Evolutionary conservation across 2,329 filamentous ascomycete genomes (phyloP).

Genomic region (Colletotrichum liriopes): DNA sequence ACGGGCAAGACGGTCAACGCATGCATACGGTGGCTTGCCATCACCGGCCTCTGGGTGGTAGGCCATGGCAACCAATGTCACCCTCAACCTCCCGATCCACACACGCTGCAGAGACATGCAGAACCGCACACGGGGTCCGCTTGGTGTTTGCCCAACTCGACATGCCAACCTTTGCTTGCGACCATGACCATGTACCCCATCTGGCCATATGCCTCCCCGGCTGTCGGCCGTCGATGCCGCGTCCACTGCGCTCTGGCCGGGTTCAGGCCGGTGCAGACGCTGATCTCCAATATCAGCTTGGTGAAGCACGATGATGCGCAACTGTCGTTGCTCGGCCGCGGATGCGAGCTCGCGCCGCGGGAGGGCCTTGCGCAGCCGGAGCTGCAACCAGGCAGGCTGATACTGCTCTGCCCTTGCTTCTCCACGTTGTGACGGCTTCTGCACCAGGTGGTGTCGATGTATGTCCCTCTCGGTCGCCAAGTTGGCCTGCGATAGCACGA

Average conservation of each 20-base stretch:
- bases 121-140: conserved; percentile 28
- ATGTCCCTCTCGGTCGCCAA: conserved; percentile 28
- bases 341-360: conserved; percentile 26
- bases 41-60: conserved; percentile 33
- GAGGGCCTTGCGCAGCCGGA: conserved; percentile 14
- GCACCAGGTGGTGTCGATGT: conserved; percentile 21
- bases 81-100: conserved; percentile 44
- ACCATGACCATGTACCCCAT: conserved; percentile 5
- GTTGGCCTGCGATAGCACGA: conserved; percentile 28
- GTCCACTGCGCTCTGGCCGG: conserved; percentile 19
- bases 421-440: conserved; percentile 21
- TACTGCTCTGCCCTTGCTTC: conserved; percentile 20
- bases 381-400: conserved; percentile 24
- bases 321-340: conserved; percentile 13
- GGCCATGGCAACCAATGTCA: conserved; percentile 29
- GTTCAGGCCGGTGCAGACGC: conserved; percentile 23
- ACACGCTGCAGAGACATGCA: conserved; percentile 45
- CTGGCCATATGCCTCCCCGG: conserved; percentile 30
- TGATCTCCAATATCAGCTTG: conserved; percentile 29
- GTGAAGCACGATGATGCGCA: conserved; percentile 4
- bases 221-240: conserved; percentile 35
- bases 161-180: conserved; percentile 34
- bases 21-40: conserved; percentile 45
- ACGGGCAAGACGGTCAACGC: conserved; percentile 51
- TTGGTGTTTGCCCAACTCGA: conserved; percentile 33